Evolutionary conservation across 257 asterid species (phyloP).

Genomic region (Ilex asprella): DNA sequence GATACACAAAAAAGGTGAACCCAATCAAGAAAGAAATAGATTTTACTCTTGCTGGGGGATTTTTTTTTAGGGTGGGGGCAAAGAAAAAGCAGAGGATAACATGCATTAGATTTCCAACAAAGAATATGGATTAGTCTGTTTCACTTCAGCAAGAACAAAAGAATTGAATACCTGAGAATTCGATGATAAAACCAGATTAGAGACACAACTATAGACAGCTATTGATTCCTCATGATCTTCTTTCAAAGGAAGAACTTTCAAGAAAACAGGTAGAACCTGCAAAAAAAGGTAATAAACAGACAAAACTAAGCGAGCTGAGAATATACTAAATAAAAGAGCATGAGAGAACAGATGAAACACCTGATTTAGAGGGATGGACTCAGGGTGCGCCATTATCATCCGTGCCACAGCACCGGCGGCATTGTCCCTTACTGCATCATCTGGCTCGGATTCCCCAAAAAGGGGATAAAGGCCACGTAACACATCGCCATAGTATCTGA

Average conservation of each 20-base stretch:
- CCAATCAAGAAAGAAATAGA: background rate
- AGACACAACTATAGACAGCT: constrained; percentile 82
- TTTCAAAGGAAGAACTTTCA: constrained; percentile 90
- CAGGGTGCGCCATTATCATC: constrained; percentile 88
- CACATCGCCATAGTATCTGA: constrained; percentile 64
- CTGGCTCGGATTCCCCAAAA: constrained; percentile 88
- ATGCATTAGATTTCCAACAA: background rate
- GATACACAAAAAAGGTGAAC: constrained; percentile 4
- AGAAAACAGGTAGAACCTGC: constrained; percentile 82
- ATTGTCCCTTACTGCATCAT: constrained; percentile 93
- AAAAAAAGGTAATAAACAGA: constrained; percentile 14
- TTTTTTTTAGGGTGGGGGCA: background rate
- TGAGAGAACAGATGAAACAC: constrained; percentile 26
- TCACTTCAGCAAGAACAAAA: constrained; percentile 4
- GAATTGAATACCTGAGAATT: constrained; percentile 66
- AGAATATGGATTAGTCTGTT: constrained; percentile 5
- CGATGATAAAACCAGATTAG: constrained; percentile 76
- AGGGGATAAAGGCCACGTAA: constrained; percentile 69
- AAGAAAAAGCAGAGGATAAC: constrained; percentile 5
- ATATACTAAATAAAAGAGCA: constrained; percentile 3
- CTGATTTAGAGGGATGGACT: constrained; percentile 81
- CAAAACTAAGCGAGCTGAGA: constrained; percentile 6
- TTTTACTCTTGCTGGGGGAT: background rate
- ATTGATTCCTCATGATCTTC: constrained; percentile 91
- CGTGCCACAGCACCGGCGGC: constrained; percentile 99